phyloP scores from a whole-genome alignment of 2,329 filamentous ascomycete genomes.

The Fusarium albosuccineum region DNA sequence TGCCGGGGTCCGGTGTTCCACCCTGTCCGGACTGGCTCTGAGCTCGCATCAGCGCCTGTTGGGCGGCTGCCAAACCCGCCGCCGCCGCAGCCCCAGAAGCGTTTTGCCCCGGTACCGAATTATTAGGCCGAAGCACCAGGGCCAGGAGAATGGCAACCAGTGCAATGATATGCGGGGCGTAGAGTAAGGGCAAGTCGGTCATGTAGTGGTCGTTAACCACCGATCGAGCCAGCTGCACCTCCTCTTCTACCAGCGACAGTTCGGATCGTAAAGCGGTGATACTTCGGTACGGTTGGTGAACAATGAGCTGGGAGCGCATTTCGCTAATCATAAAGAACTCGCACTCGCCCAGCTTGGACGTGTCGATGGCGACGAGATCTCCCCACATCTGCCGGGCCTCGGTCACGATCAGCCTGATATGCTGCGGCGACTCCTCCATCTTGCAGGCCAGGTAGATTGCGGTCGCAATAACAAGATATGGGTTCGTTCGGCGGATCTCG shows the following conservation, averaged over 20 bases:
- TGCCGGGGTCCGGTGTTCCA: conserved; percentile 28
- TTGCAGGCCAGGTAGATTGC: conserved; percentile 96
- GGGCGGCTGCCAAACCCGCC: conserved; percentile 63
- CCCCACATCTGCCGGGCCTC: conserved; percentile 91
- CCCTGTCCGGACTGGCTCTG: conserved; percentile 51
- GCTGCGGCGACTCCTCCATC: conserved; percentile 97
- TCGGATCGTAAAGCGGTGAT: conserved; percentile 78
- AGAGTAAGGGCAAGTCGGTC: conserved; percentile 88
- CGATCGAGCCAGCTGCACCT: conserved; percentile 80
- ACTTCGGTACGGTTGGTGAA: conserved; percentile 91
- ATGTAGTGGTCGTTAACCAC: conserved; percentile 94
- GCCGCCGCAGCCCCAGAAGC: conserved; percentile 50
- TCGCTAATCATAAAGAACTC: conserved; percentile 94
- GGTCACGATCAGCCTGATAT: conserved; percentile 89
- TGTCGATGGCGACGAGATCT: conserved; percentile 80
- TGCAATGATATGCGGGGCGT: conserved; percentile 89
- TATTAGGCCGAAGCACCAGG: conserved; percentile 79
- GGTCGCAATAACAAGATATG: conserved; percentile 92
- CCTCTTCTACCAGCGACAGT: conserved; percentile 81
- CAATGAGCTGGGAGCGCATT: conserved; percentile 88
- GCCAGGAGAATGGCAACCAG: conserved; percentile 87
- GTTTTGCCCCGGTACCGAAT: conserved; percentile 47
- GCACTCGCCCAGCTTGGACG: conserved; percentile 89
- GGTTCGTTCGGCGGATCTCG: conserved; percentile 92
- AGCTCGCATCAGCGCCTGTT: conserved; percentile 63